Evolutionary conservation across 2,329 filamentous ascomycete genomes (phyloP).

Genomic region (Akanthomyces muscarius): DNA sequence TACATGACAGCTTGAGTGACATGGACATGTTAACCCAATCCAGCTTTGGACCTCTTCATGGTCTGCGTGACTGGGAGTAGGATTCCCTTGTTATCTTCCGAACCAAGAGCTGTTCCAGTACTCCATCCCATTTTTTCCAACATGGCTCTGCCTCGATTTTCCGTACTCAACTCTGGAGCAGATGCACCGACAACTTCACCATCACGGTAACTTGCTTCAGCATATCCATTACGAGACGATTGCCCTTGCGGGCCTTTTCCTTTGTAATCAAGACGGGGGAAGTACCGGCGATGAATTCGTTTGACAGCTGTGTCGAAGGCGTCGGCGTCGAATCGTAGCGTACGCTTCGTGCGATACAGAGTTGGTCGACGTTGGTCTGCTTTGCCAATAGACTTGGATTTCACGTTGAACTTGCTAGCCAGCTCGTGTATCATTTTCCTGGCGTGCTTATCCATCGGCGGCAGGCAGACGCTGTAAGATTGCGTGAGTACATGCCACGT

Average conservation of each 20-base stretch:
- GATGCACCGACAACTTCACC: conserved; percentile 84
- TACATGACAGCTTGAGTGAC: conserved; percentile 24
- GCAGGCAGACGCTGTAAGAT: conserved; percentile 53
- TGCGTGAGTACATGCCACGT: conserved; percentile 37
- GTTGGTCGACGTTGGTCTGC: conserved; percentile 71
- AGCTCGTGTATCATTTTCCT: conserved; percentile 79
- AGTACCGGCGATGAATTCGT: conserved; percentile 50
- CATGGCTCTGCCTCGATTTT: conserved; percentile 82
- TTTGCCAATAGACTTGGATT: conserved; percentile 76
- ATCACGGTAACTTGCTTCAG: conserved; percentile 63
- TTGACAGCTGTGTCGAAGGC: conserved; percentile 47
- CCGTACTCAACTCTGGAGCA: conserved; percentile 76
- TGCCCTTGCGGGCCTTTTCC: conserved; percentile 32
- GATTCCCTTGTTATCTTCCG: conserved; percentile 80
- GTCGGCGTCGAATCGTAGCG: conserved; percentile 55
- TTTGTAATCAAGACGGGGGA: conserved; percentile 48
- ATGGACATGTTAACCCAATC: conserved; percentile 58
- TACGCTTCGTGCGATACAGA: conserved; percentile 69
- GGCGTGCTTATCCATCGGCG: conserved; percentile 76
- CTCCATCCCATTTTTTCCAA: conserved; percentile 98
- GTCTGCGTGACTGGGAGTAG: conserved; percentile 80
- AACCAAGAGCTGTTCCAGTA: conserved; percentile 77
- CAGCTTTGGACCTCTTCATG: conserved; percentile 81
- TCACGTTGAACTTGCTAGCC: conserved; percentile 70
- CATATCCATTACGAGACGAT: conserved; percentile 24